phyloP scores from a whole-genome alignment of 208 protist species.

The Trypanosoma mega region DNA sequence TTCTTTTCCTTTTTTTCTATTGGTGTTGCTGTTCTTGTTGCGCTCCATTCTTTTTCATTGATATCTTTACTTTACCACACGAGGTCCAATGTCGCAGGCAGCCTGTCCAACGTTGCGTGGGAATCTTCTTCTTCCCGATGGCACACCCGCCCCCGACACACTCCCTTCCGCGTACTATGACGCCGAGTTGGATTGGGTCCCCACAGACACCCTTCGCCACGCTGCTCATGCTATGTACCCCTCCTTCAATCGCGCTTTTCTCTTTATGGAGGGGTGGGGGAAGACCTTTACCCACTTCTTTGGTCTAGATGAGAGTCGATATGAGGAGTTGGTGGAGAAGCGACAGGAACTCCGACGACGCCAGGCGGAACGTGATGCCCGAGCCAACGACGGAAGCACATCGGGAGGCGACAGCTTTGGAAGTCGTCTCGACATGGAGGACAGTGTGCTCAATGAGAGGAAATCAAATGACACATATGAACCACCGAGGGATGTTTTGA shows the following conservation, averaged over 20 bases:
- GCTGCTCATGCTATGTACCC: background rate
- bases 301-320: constrained; percentile 12
- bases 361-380: background rate
- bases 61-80: too few species aligned
- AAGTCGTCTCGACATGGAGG: too few species aligned
- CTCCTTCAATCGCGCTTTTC: background rate
- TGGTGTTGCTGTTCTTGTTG: background rate
- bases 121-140: too few species aligned
- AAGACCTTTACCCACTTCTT: background rate
- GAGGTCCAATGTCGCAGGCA: too few species aligned
- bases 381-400: too few species aligned
- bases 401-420: too few species aligned
- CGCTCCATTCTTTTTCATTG: background rate
- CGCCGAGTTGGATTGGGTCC: constrained; percentile 12
- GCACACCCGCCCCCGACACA: background rate
- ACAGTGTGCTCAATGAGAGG: too few species aligned
- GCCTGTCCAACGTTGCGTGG: too few species aligned
- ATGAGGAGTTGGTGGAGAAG: background rate
- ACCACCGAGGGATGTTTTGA: background rate
- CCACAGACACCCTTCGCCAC: constrained; percentile 2
- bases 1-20: background rate
- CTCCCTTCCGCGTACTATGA: constrained; percentile 4
- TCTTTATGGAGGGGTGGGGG: constrained; percentile 4
- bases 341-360: background rate
- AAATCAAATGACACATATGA: too few species aligned